Percentiles rank a stretch among this genome's conserved stretches.
phyloP scores from a whole-genome alignment of 106 monocot species.

The Amphibolis antarctica region DNA sequence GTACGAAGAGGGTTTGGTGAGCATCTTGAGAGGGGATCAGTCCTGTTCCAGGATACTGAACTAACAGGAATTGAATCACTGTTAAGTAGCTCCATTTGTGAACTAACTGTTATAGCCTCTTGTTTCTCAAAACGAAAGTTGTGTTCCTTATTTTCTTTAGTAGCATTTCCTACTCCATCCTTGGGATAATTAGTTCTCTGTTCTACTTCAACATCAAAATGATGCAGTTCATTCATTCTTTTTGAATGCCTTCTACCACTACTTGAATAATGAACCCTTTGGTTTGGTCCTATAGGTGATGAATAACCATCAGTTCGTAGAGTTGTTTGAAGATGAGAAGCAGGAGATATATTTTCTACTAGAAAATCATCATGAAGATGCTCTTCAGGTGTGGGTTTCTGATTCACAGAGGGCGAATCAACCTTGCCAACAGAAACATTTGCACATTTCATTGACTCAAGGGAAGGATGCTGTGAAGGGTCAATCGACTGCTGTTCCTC shows the following conservation, averaged over 20 bases:
- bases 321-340: conserved; percentile 4
- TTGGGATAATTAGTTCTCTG: conserved; percentile 9
- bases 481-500: not conserved
- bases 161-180: conserved; percentile 14
- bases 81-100: conserved; percentile 14
- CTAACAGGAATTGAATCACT: conserved; percentile 22
- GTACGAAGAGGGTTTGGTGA: conserved; percentile 27
- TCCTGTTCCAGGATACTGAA: conserved; percentile 26
- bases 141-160: conserved; percentile 13
- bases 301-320: not conserved
- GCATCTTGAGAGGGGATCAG: conserved; percentile 18
- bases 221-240: conserved; percentile 2
- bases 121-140: conserved; percentile 15
- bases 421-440: not conserved
- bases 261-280: conserved; percentile 8
- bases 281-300: conserved; percentile 1
- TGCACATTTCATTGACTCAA: not conserved
- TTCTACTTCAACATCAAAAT: conserved; percentile 4
- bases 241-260: conserved; percentile 9
- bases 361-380: conserved; percentile 6
- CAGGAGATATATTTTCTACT: not conserved
- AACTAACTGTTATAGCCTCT: conserved; percentile 7
- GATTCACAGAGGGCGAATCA: too few relatives aligned
- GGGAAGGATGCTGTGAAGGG: not conserved
- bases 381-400: not conserved